These are phyloP conservation scores for Fusarium mangiferae DNA, from an alignment of 2,329 filamentous ascomycete species.

Conservation along the genomic window DNA sequence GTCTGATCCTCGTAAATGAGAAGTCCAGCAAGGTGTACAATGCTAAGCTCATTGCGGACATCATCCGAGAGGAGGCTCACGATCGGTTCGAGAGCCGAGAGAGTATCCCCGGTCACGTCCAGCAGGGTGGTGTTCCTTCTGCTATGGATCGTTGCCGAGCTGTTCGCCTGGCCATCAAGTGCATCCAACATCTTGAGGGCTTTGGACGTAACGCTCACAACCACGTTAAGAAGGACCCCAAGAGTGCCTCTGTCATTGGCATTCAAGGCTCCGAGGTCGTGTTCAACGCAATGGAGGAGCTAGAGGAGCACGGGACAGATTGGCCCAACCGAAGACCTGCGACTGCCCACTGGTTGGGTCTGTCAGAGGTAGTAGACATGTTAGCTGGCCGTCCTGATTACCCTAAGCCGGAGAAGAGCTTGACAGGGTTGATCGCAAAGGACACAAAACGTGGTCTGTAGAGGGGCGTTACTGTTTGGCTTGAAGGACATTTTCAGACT, in stretches of 20 bases:
- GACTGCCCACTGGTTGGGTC: conserved; percentile 83
- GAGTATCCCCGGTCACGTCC: conserved; percentile 92
- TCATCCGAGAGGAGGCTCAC: conserved; percentile 92
- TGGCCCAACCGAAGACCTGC: conserved; percentile 90
- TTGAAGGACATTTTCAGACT: conserved; percentile 17
- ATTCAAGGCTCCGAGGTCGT: conserved; percentile 90
- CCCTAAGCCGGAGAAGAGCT: conserved; percentile 58
- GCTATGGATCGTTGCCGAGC: conserved; percentile 96
- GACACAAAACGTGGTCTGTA: conserved; percentile 67
- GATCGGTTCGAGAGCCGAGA: conserved; percentile 93
- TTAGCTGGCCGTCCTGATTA: conserved; percentile 77
- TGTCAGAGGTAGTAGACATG: conserved; percentile 86
- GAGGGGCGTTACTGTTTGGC: conserved; percentile 12
- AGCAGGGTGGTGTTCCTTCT: conserved; percentile 91
- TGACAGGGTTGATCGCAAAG: conserved; percentile 66
- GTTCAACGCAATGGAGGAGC: conserved; percentile 82
- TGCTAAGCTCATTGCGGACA: conserved; percentile 92
- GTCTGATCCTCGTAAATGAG: conserved; percentile 96
- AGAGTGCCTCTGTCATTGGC: conserved; percentile 85
- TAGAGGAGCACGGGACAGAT: conserved; percentile 89
- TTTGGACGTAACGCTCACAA: conserved; percentile 74
- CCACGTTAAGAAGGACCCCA: conserved; percentile 77
- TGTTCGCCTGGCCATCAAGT: conserved; percentile 91
- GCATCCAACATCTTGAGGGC: conserved; percentile 87
- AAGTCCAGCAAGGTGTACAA: conserved; percentile 90